Base-by-base conservation (phyloP, 352 stramenopile genomes). In the Globisporangium irregulare region DNA sequence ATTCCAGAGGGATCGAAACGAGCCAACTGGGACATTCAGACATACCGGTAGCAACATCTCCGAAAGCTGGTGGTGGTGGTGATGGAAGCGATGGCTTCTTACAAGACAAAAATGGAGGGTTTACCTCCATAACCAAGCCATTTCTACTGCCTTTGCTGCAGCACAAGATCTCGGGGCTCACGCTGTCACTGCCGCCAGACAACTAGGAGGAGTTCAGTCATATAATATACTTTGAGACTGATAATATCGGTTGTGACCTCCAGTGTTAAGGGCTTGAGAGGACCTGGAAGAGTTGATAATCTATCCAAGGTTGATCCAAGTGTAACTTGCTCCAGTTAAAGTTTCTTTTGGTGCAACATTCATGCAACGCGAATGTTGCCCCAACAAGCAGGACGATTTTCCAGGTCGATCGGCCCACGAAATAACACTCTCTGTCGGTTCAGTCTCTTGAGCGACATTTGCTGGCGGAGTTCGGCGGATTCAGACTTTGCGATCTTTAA, bases 101-200 rank as follows among this genome's bases (percentile, higher is more conserved):
- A 10, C 7, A 48, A n/a, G 14, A 7, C 41, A 48, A 7, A 7
- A 48, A 48, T 48, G 15, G 4, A 20, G 15, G n/a, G 12, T 18
- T 46, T 32, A 32, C 27, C 27, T 32, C 27, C 27, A 32, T 32
- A 32, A 6, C 27, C 27, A 50, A n/a, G 41, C 14, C 41, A 50
- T 50, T 50, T 8, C 15, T n/a, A 1, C 6, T 18, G 18, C 38
- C 12, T 7, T 51, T 51, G 43, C 18, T 70, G 34, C 48, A 68
- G 14, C 67, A 70, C 34, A 46, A 70, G 12, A 62, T 70, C 20
- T 75, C 70, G 12, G 70, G 59, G 1, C 27, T 75, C 22, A 75
- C 46, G 25, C 24, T 75, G 22, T 73, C 53, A 18, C 32, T 75
- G 3, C 22, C 66, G 34, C 32, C 53, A 20, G 66, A 71, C 41